Evolutionary conservation across 2,329 filamentous ascomycete genomes (phyloP).

Genomic region (Diaporthe nobilis): DNA sequence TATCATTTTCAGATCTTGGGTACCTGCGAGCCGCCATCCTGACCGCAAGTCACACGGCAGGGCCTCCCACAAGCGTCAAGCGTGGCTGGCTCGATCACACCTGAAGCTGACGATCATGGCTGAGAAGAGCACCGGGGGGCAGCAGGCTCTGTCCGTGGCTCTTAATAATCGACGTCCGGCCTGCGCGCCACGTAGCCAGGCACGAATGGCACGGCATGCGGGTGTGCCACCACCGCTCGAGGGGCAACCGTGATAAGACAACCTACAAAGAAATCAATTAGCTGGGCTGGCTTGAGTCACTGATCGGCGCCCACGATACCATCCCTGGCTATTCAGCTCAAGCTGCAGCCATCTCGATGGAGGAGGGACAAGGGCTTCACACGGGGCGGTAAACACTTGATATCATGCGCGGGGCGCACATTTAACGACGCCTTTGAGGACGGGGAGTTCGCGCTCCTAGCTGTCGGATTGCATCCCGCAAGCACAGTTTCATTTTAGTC

Average conservation of each 20-base stretch:
- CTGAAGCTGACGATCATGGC: conserved; percentile 20
- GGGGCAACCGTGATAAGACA: not conserved
- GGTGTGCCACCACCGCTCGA: conserved; percentile 6
- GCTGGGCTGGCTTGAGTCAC: conserved; percentile 19
- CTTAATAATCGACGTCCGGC: conserved; percentile 21
- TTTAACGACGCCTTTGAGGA: not conserved
- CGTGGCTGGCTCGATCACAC: conserved; percentile 27
- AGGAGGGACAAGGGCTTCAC: not conserved
- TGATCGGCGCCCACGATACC: not conserved
- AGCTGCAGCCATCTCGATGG: not conserved
- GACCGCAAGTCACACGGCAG: not conserved
- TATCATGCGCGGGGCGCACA: not conserved
- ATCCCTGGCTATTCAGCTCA: conserved; percentile 6
- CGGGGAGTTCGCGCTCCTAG: not conserved
- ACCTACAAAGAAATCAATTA: not conserved
- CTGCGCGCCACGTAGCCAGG: not conserved
- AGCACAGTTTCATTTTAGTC: not conserved
- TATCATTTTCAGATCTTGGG: conserved; percentile 7
- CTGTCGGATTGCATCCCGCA: not conserved
- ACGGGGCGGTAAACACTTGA: not conserved
- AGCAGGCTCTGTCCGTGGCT: not conserved
- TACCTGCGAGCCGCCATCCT: not conserved
- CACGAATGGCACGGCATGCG: conserved; percentile 20
- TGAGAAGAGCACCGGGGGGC: not conserved
- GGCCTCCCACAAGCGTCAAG: not conserved